Percentiles rank a stretch among this genome's conserved stretches.
These are phyloP conservation scores for Porogramme epimiltina DNA, from an alignment of 1,284 basidiomycete genomes.

Conservation along the genomic window DNA sequence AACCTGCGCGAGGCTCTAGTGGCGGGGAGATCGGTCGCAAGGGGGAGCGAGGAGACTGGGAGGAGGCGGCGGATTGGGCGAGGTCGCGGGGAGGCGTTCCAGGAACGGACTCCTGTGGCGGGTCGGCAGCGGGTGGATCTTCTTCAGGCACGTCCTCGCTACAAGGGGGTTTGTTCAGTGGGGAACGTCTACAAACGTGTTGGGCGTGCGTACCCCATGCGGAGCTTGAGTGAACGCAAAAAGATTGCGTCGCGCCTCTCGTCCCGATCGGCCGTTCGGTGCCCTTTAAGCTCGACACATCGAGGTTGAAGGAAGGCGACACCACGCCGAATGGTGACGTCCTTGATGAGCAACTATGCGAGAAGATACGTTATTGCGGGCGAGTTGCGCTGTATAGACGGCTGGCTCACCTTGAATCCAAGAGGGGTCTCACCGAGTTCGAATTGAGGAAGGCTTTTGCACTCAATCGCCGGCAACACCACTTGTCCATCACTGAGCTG, in stretches of 20 bases:
- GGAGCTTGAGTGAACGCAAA: conserved; percentile 50
- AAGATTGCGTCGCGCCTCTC: conserved; percentile 54
- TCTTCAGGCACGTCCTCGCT: conserved; percentile 10
- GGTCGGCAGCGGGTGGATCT: conserved; percentile 14
- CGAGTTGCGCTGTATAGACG: too few species aligned
- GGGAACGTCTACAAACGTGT: neutral
- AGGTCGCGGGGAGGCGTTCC: neutral
- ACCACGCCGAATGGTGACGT: conserved; percentile 62
- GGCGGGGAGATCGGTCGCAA: conserved; percentile 27
- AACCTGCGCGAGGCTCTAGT: conserved; percentile 20
- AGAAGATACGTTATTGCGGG: neutral
- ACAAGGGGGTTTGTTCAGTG: neutral
- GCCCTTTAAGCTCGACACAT: conserved; percentile 59
- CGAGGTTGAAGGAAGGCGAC: conserved; percentile 70
- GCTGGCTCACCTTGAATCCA: conserved; percentile 64
- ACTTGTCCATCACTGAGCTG: conserved; percentile 67
- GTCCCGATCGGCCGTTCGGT: conserved; percentile 61
- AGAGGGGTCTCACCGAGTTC: conserved; percentile 67
- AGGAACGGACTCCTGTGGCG: conserved; percentile 4
- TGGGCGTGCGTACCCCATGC: conserved; percentile 57
- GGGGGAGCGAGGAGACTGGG: conserved; percentile 21
- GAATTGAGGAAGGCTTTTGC: conserved; percentile 56
- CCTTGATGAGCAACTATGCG: conserved; percentile 63
- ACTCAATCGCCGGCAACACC: conserved; percentile 70
- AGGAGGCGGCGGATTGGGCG: neutral